Evolutionary conservation across 2,329 filamentous ascomycete species (phyloP).

Genomic region (Alternaria brassicae): DNA sequence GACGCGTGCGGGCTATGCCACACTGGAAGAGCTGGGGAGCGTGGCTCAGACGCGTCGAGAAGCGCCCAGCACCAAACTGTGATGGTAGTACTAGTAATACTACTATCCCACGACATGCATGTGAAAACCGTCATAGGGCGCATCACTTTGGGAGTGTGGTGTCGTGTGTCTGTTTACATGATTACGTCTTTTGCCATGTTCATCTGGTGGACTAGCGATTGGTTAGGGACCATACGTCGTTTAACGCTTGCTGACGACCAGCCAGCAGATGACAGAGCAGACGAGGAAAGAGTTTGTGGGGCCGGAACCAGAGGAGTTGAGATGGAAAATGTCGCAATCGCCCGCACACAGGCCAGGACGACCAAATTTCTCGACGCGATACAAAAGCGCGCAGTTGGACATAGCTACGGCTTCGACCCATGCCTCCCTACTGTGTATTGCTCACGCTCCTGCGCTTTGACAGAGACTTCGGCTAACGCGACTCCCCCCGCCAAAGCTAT

Average conservation of each 20-base stretch:
- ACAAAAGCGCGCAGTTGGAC: slow-evolving; percentile 2
- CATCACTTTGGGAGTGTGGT: slow-evolving; percentile 26
- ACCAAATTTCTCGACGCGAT: background rate
- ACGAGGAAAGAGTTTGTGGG: slow-evolving; percentile 5
- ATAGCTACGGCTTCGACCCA: background rate
- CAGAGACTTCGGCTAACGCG: slow-evolving; percentile 5
- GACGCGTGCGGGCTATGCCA: slow-evolving; percentile 14
- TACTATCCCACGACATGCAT: slow-evolving; percentile 17
- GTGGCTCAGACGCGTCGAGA: slow-evolving; percentile 18
- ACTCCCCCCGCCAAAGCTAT: slow-evolving; percentile 3
- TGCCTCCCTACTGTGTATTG: background rate
- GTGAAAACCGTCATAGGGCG: slow-evolving; percentile 16
- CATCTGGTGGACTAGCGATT: background rate
- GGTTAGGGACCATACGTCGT: slow-evolving; percentile 2
- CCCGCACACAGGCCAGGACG: slow-evolving; percentile 1
- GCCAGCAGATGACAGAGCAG: slow-evolving; percentile 20
- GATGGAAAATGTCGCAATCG: background rate
- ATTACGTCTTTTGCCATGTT: background rate
- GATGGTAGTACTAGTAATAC: slow-evolving; percentile 15
- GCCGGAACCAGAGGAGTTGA: slow-evolving; percentile 16
- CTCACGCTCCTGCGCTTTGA: background rate
- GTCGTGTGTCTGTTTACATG: slow-evolving; percentile 8
- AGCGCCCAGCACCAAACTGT: slow-evolving; percentile 19
- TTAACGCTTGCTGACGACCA: slow-evolving; percentile 21
- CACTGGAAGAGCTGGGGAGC: slow-evolving; percentile 3